Evolutionary conservation across 1,284 basidiomycete species (phyloP).

Genomic region (Psilocybe mexicana): DNA sequence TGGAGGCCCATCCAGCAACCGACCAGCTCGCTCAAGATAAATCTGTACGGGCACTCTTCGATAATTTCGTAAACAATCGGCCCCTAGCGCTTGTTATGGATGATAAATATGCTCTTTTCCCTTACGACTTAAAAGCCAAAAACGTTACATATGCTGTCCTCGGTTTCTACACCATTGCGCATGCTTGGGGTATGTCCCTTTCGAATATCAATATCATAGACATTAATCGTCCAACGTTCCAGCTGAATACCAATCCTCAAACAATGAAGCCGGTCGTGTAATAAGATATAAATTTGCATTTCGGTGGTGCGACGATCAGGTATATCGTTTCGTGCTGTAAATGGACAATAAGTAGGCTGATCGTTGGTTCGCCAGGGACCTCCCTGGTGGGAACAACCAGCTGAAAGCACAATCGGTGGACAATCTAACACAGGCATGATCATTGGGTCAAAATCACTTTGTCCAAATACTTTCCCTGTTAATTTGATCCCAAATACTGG

Average conservation of each 20-base stretch:
- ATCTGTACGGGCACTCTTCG: constrained; percentile 67
- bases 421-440: too few relatives aligned
- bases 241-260: constrained; percentile 65
- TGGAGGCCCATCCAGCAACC: constrained; percentile 41
- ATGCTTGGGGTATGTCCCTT: constrained; percentile 65
- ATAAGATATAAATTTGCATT: constrained; percentile 79
- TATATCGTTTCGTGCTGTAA: constrained; percentile 21
- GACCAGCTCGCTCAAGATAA: constrained; percentile 67
- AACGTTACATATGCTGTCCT: constrained; percentile 68
- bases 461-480: too few relatives aligned
- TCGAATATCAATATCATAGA: not conserved
- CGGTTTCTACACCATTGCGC: constrained; percentile 68
- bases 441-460: too few relatives aligned
- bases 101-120: constrained; percentile 70
- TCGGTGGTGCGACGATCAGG: constrained; percentile 75
- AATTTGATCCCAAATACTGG: too few relatives aligned
- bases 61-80: constrained; percentile 47
- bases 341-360: not conserved
- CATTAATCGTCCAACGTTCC: constrained; percentile 1
- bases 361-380: constrained; percentile 29
- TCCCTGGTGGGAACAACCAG: constrained; percentile 52
- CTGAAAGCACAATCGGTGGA: not conserved
- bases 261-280: constrained; percentile 47
- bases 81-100: constrained; percentile 71
- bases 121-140: constrained; percentile 56